Conservation (phyloP, 2,329 filamentous ascomycete species). For the Fusarium solani-melongenae region DNA sequence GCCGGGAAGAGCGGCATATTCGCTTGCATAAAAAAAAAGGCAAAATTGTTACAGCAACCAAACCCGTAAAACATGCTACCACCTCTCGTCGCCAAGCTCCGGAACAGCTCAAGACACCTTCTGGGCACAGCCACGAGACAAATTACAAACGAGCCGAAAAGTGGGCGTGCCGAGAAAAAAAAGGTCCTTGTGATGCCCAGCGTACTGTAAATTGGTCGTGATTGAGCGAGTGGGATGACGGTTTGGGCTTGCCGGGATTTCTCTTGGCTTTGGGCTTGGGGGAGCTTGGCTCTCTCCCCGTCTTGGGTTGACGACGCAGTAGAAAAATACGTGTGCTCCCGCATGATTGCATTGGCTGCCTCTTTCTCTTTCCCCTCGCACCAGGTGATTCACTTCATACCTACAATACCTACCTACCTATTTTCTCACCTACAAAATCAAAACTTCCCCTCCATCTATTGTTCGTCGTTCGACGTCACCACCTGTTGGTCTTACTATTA, state of each 20-base stretch:
- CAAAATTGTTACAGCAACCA: not conserved
- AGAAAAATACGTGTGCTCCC: not conserved
- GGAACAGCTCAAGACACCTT: not conserved
- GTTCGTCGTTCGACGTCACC: not conserved
- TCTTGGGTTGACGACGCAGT: not conserved
- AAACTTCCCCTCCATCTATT: not conserved
- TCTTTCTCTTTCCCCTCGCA: not conserved
- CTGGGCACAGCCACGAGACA: slow-evolving; percentile 24
- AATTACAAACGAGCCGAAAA: slow-evolving; percentile 27
- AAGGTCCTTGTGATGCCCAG: not conserved
- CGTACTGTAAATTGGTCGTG: slow-evolving; percentile 4
- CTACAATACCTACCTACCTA: not conserved
- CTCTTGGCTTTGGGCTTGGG: slow-evolving; percentile 7
- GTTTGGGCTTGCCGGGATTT: not conserved
- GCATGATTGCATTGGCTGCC: not conserved
- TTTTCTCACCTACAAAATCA: not conserved
- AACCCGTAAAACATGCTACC: not conserved
- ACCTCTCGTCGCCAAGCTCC: slow-evolving; percentile 17
- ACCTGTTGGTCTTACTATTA: not conserved
- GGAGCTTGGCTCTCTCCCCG: not conserved
- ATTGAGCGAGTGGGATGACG: not conserved
- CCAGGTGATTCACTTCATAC: not conserved
- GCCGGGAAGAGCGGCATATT: not conserved
- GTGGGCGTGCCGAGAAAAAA: slow-evolving; percentile 3
- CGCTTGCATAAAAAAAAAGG: not conserved